These are phyloP conservation scores for Truncatella angustata DNA, from an alignment of 2,329 filamentous ascomycete genomes.

Conservation along the genomic window DNA sequence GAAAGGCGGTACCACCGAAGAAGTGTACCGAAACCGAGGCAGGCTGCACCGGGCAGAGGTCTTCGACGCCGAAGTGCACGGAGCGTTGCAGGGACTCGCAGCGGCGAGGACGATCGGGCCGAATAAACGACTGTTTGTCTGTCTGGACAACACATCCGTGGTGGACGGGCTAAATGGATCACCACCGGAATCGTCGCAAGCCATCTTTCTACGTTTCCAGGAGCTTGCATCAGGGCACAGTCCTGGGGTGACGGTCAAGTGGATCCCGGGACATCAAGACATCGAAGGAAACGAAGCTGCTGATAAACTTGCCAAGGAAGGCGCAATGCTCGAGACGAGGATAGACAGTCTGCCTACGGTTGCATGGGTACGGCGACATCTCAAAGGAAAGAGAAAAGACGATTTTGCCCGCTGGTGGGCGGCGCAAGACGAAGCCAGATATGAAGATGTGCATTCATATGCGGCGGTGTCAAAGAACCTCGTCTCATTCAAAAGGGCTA, in stretches of 20 bases:
- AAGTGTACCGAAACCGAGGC: neutral
- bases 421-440: no score
- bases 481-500: no score
- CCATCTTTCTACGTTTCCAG: neutral
- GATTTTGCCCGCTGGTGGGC: neutral
- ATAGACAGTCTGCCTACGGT: neutral
- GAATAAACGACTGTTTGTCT: neutral
- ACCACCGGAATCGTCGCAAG: neutral
- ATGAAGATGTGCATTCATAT: no score
- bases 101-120: neutral
- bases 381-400: neutral
- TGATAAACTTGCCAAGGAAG: neutral
- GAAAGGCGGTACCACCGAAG: neutral
- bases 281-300: neutral
- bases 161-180: neutral
- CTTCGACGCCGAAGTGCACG: neutral
- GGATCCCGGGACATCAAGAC: neutral
- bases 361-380: neutral
- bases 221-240: neutral
- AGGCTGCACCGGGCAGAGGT: neutral
- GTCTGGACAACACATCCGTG: neutral
- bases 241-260: neutral
- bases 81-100: neutral
- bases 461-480: no score
- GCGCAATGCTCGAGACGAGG: neutral